phyloP scores from a whole-genome alignment of 2,329 filamentous ascomycete species.

The Ceratocystiopsis brevicomis region DNA sequence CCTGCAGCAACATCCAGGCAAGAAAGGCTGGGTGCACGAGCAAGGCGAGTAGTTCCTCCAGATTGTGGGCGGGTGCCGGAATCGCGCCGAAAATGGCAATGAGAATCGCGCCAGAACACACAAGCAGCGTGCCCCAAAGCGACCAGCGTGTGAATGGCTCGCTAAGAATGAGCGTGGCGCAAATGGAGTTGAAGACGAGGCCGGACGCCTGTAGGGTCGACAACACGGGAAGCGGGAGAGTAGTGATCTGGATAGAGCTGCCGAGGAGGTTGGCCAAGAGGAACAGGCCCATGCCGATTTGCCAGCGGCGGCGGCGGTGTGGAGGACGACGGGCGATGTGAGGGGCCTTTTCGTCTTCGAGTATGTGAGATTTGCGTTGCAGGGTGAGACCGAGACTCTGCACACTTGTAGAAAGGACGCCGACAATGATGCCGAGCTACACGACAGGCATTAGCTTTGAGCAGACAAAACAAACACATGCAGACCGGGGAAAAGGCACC shows the following conservation, averaged over 20 bases:
- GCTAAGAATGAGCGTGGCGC: slow-evolving; percentile 77
- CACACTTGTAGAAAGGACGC: slow-evolving; percentile 79
- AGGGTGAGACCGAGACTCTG: slow-evolving; percentile 90
- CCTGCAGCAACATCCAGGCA: slow-evolving; percentile 72
- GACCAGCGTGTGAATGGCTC: slow-evolving; percentile 92
- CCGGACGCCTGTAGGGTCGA: slow-evolving; percentile 92
- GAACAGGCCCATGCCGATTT: slow-evolving; percentile 95
- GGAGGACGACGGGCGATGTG: slow-evolving; percentile 68
- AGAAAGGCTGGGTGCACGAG: slow-evolving; percentile 60
- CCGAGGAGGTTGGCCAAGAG: slow-evolving; percentile 84
- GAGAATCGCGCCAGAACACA: slow-evolving; percentile 70
- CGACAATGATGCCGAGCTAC: slow-evolving; percentile 81
- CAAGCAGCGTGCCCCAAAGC: slow-evolving; percentile 72
- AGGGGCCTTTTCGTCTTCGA: slow-evolving; percentile 81
- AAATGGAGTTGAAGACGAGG: slow-evolving; percentile 95
- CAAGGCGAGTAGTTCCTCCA: slow-evolving; percentile 62
- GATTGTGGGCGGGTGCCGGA: slow-evolving; percentile 73
- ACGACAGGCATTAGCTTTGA: background rate
- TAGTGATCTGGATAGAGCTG: slow-evolving; percentile 94
- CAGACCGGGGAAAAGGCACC: slow-evolving; percentile 11
- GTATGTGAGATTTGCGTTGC: slow-evolving; percentile 92
- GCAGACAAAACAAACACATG: background rate
- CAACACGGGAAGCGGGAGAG: slow-evolving; percentile 77
- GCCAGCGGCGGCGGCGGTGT: slow-evolving; percentile 82
- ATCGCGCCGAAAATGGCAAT: slow-evolving; percentile 92